Percentiles rank a stretch among this genome's conserved stretches.
Evolutionary conservation across 116 monocot species (phyloP).

Genomic region (Trichopus zeylanicus): DNA sequence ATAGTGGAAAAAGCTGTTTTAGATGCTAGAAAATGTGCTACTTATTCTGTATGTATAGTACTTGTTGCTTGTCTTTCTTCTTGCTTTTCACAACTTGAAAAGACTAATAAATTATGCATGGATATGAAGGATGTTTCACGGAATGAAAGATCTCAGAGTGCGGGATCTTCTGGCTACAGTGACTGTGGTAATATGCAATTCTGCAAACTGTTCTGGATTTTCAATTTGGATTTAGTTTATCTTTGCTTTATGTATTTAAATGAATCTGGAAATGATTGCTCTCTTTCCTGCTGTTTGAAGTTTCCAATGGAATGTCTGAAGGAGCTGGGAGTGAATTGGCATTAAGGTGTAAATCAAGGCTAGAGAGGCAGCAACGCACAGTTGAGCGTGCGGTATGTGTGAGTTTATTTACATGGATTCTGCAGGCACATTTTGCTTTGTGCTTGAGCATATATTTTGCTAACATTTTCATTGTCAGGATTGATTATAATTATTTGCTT

Average conservation of each 20-base stretch:
- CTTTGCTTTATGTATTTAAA: background rate
- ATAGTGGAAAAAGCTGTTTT: slow-evolving; percentile 60
- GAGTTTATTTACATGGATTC: too few relatives aligned
- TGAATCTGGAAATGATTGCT: background rate
- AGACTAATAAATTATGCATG: slow-evolving; percentile 12
- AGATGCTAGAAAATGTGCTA: slow-evolving; percentile 47
- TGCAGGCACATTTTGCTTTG: background rate
- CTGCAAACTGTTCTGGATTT: background rate
- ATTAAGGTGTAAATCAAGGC: slow-evolving; percentile 64
- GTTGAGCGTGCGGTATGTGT: slow-evolving; percentile 76
- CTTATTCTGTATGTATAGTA: too few relatives aligned
- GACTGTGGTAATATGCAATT: slow-evolving; percentile 39
- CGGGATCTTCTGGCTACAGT: slow-evolving; percentile 18
- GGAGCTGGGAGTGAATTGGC: slow-evolving; percentile 59
- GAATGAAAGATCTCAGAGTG: slow-evolving; percentile 29
- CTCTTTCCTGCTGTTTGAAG: slow-evolving; percentile 1
- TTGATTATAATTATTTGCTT: background rate
- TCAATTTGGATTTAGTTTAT: too few relatives aligned
- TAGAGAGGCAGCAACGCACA: slow-evolving; percentile 84
- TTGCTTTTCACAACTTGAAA: background rate
- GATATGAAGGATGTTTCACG: slow-evolving; percentile 27
- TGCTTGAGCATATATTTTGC: background rate
- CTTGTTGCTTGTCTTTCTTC: background rate
- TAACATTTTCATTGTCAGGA: background rate
- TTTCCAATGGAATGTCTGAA: slow-evolving; percentile 10